A percentile compares a stretch with the other conserved stretches of the same genome.
Conservation (phyloP, 2,329 filamentous ascomycete genomes). For the Blastomyces parvus region DNA sequence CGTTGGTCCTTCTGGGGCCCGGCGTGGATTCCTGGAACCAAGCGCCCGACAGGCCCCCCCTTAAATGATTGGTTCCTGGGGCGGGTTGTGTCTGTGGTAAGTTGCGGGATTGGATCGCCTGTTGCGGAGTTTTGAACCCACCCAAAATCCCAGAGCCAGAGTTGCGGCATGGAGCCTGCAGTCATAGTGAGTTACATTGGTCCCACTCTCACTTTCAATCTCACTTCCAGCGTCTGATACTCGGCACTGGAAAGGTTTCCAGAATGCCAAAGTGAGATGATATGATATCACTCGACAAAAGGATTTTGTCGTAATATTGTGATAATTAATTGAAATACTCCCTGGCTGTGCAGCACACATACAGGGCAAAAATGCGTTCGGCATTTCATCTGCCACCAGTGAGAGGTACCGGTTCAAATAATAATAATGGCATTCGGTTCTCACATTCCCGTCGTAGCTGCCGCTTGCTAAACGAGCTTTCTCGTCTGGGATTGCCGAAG, state of each 20-base stretch:
- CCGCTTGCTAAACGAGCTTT: background rate
- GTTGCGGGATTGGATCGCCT: background rate
- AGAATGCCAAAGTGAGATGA: background rate
- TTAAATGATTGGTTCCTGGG: background rate
- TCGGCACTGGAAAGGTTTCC: background rate
- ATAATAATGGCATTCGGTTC: background rate
- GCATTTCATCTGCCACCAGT: background rate
- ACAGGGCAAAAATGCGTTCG: background rate
- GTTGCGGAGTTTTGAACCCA: background rate
- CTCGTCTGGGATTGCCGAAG: background rate
- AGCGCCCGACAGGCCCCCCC: too few species aligned
- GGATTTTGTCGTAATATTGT: background rate
- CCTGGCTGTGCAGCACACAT: background rate
- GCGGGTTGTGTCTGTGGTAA: background rate
- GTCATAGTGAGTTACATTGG: background rate
- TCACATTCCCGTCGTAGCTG: background rate
- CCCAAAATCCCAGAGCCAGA: background rate
- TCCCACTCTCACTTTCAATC: background rate
- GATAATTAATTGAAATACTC: background rate
- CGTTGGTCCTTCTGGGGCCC: too few species aligned
- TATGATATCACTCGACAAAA: background rate
- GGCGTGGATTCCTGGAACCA: too few species aligned
- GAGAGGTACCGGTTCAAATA: background rate
- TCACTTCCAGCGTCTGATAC: background rate
- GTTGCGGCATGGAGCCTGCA: background rate